Base-by-base conservation (phyloP, 1,139 yeast genomes). In the Sugiyamaella pinicola region DNA sequence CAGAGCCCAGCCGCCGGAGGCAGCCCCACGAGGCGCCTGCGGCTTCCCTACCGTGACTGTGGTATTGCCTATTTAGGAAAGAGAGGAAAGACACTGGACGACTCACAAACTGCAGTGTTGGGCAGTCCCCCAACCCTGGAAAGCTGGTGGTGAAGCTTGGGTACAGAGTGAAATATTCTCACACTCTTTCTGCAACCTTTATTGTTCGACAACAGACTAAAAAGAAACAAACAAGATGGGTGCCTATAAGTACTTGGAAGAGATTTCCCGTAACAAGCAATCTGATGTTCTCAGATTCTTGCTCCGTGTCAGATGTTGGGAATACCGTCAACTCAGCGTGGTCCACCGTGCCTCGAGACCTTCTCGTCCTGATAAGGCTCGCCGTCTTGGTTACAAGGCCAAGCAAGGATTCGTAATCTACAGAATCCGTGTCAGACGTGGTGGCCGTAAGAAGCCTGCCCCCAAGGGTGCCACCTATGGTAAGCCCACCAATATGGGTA, bases 401-500 rank as follows among this genome's bases (percentile, higher is more conserved):
- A 93, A 93, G 87, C 99, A 93, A 83, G 99, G 99, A 70, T 93
- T 88, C 76, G 97, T 88, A 67, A 83, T 93, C 84, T 93, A 81
- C 96, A 87, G 99, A 81, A 81, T 91, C 78, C 90, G 99, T 82
- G 99, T 93, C 72, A 90, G 98, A 84, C 89, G 99, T 83, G 99
- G 99, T 84, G 93, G 95, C 84, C 91, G 99, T 86, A 93, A 93
- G 96, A 89, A 96, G 83, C 98, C 97, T 73, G 98, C 87, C 73
- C 91, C 95, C 82, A 93, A 93, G 93, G 99, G 99, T 87, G 98
- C 97, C 73, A 93, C 98, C 76, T 91, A 91, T 86, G 99, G 99
- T 88, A 93, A 93, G 87, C 99, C 99, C 85, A 93, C 99, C 83
- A 93, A 93, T 96, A 96, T 89, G 83, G 99, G 99, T 88, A 95